These are phyloP conservation scores for Pseudisothecium myosuroides DNA, from an alignment of 225 moss, liverwort and hornwort species.

Conservation along the genomic window DNA sequence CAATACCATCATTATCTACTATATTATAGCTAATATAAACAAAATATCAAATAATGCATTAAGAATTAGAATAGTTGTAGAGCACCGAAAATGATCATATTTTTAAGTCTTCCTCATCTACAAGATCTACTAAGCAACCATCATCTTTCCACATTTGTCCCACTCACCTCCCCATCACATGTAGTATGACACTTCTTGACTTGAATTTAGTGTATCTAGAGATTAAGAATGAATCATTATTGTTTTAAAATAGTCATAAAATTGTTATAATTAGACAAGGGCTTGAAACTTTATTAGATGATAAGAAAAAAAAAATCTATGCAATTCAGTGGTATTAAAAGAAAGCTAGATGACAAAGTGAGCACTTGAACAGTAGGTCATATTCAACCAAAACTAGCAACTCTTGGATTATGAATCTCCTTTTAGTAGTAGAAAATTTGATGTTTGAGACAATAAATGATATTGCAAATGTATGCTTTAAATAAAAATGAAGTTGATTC, in stretches of 20 bases:
- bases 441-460: too few species aligned
- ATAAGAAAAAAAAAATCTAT: background rate
- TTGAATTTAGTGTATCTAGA: background rate
- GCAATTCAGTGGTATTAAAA: too few species aligned
- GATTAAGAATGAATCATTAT: background rate
- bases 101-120: fast-evolving
- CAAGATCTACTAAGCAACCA: background rate
- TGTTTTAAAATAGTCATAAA: too few species aligned
- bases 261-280: background rate
- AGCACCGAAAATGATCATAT: background rate
- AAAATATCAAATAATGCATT: background rate
- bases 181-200: fast-evolving
- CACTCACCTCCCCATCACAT: background rate
- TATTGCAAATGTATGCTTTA: too few species aligned
- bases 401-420: too few species aligned
- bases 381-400: too few species aligned
- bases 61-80: background rate
- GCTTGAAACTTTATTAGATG: background rate
- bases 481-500: too few species aligned
- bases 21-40: too few species aligned
- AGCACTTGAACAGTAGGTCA: too few species aligned
- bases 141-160: background rate
- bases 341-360: too few species aligned
- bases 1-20: too few species aligned
- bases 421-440: too few species aligned